Evolutionary conservation across 768 basidiomycete species (phyloP), one percentile per base, ranked within the genome.

Genomic region (Phanerodontia chrysosporium): DNA sequence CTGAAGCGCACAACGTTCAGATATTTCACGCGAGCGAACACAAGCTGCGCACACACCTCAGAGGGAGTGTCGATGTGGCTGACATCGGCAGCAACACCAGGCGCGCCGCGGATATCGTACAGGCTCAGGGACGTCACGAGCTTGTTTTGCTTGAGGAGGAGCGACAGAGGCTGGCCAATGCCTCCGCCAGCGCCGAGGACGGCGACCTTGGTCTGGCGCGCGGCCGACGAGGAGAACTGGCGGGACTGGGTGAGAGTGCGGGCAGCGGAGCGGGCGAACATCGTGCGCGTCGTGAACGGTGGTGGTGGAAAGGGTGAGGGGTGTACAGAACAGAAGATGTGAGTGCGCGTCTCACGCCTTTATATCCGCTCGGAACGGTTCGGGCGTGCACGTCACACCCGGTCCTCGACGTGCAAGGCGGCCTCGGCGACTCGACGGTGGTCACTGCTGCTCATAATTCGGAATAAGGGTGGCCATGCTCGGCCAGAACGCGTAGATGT

Each of bases 101-200:
- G 89, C 36, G 95, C 92, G 66, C 93, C 92, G 69, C 93, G 90
- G 71, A 96, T 95, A 80, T 96, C 95, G 78, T 93, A 98, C 64
- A 98, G 79, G 71, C 82, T 89, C 70, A 98, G 77, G 63, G 87
- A 84, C 55, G 85, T 85, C 72, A 97, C 90, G 66, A 95, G 78
- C 45, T 93, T 93, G 80, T 99, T 90, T 65, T 78, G 84, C 82
- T 98, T 98, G 73, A 98, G 86, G 64, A 97, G 82, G 64, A 98
- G 78, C 49, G 94, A 96, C 68, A 98, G 80, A 70, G 96, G 95
- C 75, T 98, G 96, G 73, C 96, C 96, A 74, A 98, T 98, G 75
- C 96, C 96, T 82, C 96, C 96, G 68, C 93, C 96, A 62, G 97
- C 97, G 68, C 96, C 96, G 73, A 97, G 91, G 61, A 99, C 95